A percentile compares a stretch with the other conserved stretches of the same genome.
Evolutionary conservation across 805 yeast genomes (phyloP).

Genomic region (Clavispora carvajalis): DNA sequence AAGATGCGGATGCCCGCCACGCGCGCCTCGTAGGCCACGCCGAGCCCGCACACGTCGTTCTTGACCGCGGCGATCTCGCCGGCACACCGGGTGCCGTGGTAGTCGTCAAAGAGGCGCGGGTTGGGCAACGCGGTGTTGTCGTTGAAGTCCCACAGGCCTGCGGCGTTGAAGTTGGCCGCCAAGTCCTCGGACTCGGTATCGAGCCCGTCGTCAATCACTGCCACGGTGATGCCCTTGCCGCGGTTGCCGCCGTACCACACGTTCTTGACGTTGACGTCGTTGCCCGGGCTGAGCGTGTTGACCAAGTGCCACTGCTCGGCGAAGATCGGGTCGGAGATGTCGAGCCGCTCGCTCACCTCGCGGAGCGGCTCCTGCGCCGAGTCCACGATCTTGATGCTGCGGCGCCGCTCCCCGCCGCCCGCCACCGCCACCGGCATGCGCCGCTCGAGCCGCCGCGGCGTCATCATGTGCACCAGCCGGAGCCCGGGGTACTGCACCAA

Average conservation of each 20-base stretch:
- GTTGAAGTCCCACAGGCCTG: conserved; percentile 94
- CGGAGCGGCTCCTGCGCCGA: conserved; percentile 45
- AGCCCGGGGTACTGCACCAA: conserved; percentile 26
- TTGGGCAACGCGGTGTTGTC: conserved; percentile 68
- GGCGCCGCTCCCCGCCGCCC: neutral
- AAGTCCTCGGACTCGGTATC: conserved; percentile 79
- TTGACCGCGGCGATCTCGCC: conserved; percentile 93
- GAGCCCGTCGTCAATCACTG: conserved; percentile 91
- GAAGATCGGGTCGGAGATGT: conserved; percentile 81
- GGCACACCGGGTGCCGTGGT: conserved; percentile 96
- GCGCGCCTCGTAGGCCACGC: conserved; percentile 84
- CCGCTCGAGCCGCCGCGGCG: conserved; percentile 47
- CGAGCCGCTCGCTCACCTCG: conserved; percentile 47
- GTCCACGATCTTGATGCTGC: conserved; percentile 32
- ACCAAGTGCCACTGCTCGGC: conserved; percentile 87
- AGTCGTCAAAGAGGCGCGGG: conserved; percentile 77
- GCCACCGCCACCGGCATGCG: conserved; percentile 51
- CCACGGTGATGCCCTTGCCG: conserved; percentile 78
- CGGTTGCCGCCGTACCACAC: conserved; percentile 80
- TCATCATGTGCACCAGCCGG: conserved; percentile 49
- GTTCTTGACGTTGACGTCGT: conserved; percentile 82
- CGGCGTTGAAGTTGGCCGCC: conserved; percentile 56
- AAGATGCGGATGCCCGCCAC: conserved; percentile 89
- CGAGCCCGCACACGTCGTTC: conserved; percentile 89
- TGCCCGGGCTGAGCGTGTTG: conserved; percentile 66